phyloP scores from a whole-genome alignment of 2,329 filamentous ascomycete genomes.

The Arthrobotrys sphaeroides region DNA sequence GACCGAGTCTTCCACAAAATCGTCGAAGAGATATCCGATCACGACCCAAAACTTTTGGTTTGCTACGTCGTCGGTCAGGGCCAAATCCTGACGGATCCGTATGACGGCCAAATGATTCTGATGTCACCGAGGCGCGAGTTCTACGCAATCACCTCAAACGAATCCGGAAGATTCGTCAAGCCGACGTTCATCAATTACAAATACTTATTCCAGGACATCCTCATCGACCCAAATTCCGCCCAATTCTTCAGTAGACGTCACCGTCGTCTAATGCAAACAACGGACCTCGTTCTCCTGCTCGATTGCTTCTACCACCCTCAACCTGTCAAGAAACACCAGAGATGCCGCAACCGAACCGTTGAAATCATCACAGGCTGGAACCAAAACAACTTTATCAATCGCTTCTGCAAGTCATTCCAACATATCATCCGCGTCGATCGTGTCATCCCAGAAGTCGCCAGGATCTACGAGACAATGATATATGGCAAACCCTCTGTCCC shows the following conservation, averaged over 20 bases:
- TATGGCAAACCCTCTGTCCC: background rate
- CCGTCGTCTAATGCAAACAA: slow-evolving; percentile 3
- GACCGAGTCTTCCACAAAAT: slow-evolving; percentile 6
- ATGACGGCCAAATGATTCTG: background rate
- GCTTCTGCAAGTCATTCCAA: slow-evolving; percentile 18
- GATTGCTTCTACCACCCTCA: slow-evolving; percentile 2
- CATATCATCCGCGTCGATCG: slow-evolving; percentile 12
- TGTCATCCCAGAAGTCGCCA: background rate
- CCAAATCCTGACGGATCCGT: background rate
- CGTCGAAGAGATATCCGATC: slow-evolving; percentile 12
- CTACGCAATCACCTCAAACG: slow-evolving; percentile 9
- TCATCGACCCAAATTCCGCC: background rate
- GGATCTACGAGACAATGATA: slow-evolving; percentile 19
- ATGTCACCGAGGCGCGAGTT: background rate
- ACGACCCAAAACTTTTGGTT: slow-evolving; percentile 15
- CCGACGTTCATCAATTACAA: slow-evolving; percentile 10
- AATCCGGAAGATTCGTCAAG: background rate
- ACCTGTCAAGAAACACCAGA: background rate
- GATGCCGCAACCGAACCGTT: background rate
- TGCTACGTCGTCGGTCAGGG: slow-evolving; percentile 9
- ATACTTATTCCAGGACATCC: slow-evolving; percentile 4
- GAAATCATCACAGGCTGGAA: slow-evolving; percentile 14
- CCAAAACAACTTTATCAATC: slow-evolving; percentile 3
- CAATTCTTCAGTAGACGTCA: background rate
- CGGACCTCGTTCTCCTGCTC: slow-evolving; percentile 11